These are phyloP conservation scores for Intubia oerlemansii DNA, from an alignment of 2,329 filamentous ascomycete genomes.

Conservation along the genomic window DNA sequence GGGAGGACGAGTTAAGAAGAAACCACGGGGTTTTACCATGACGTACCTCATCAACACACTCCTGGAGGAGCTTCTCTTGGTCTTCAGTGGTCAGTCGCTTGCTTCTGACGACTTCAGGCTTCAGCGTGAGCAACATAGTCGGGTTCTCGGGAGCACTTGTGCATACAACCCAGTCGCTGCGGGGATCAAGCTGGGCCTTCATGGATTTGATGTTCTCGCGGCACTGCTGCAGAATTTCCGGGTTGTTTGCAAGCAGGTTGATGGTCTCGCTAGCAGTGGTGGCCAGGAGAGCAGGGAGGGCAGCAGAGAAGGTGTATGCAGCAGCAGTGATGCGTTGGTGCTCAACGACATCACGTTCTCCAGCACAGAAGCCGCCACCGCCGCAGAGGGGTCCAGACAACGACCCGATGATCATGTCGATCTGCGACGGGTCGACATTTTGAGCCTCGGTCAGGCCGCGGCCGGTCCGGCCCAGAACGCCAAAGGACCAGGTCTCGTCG, in stretches of 20 bases:
- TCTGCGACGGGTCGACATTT: conserved; percentile 78
- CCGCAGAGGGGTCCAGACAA: conserved; percentile 77
- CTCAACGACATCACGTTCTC: conserved; percentile 75
- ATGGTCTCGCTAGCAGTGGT: conserved; percentile 92
- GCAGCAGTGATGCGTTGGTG: conserved; percentile 88
- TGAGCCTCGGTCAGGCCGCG: conserved; percentile 88
- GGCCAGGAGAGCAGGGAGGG: conserved; percentile 77
- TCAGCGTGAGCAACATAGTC: conserved; percentile 63
- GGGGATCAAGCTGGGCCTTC: conserved; percentile 70
- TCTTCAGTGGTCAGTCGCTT: conserved; percentile 50
- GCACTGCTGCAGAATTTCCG: conserved; percentile 57
- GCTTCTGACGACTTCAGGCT: conserved; percentile 56
- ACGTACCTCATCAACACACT: conserved; percentile 91
- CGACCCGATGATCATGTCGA: conserved; percentile 95
- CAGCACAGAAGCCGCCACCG: conserved; percentile 89
- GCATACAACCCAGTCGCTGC: conserved; percentile 81
- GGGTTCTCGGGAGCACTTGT: conserved; percentile 72
- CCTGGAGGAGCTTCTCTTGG: conserved; percentile 68
- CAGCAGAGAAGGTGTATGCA: conserved; percentile 89
- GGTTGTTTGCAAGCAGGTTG: conserved; percentile 65
- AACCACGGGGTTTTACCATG: too few species aligned
- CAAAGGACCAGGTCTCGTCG: conserved; percentile 95
- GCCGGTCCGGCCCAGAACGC: conserved; percentile 76
- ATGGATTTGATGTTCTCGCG: conserved; percentile 75
- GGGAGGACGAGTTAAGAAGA: too few species aligned